phyloP scores from a whole-genome alignment of 805 yeast species.

The Kodamaea fukazawae region DNA sequence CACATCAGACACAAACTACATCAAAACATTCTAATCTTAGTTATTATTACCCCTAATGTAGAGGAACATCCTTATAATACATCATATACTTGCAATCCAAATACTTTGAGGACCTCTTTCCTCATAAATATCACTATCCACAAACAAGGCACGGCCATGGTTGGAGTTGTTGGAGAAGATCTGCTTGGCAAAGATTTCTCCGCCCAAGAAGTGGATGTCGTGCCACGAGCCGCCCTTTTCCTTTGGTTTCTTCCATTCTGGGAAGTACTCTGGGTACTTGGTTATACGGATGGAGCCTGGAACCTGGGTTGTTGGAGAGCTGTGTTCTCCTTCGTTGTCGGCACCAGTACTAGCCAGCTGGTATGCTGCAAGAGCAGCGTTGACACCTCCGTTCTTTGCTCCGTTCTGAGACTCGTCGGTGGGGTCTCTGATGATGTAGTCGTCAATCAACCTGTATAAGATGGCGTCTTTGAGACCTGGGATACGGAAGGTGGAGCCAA shows the following conservation, averaged over 20 bases:
- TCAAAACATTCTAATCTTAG: no score
- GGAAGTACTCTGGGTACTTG: conserved; percentile 85
- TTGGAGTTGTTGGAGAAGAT: conserved; percentile 59
- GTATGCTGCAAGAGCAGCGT: conserved; percentile 40
- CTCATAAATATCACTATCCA: conserved; percentile 67
- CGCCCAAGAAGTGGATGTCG: conserved; percentile 79
- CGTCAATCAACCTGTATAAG: conserved; percentile 52
- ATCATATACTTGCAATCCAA: conserved; percentile 54
- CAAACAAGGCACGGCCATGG: conserved; percentile 59
- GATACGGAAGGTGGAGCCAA: conserved; percentile 75
- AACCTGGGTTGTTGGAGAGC: conserved; percentile 51
- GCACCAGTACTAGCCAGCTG: conserved; percentile 41
- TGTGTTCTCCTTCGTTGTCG: conserved; percentile 25
- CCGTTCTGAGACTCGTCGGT: conserved; percentile 21
- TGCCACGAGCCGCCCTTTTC: conserved; percentile 58
- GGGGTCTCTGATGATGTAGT: conserved; percentile 47
- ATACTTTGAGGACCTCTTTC: conserved; percentile 79
- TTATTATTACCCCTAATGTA: no score
- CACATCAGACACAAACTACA: no score
- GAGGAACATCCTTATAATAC: conserved; percentile 3
- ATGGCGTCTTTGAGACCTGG: conserved; percentile 75
- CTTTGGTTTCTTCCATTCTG: conserved; percentile 78
- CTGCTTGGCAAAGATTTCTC: conserved; percentile 83
- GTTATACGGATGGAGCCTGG: conserved; percentile 72
- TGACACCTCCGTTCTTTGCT: conserved; percentile 29